phyloP scores from a whole-genome alignment of 1,284 basidiomycete genomes.

The Dichomitus squalens region DNA sequence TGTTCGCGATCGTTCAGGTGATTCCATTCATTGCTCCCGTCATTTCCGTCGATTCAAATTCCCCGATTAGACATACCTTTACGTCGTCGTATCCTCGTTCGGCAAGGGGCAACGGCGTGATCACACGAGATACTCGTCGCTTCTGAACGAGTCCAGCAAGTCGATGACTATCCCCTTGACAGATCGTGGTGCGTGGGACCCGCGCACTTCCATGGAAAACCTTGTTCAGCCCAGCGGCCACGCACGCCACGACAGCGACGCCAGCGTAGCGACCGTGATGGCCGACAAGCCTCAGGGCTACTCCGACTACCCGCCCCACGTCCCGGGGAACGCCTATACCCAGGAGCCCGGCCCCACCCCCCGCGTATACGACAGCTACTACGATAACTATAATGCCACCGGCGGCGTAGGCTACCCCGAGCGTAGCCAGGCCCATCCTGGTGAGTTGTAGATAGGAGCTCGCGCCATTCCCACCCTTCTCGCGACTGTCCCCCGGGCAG shows the following conservation, averaged over 20 bases:
- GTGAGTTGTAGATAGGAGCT: slow-evolving; percentile 41
- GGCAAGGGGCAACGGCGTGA: slow-evolving; percentile 74
- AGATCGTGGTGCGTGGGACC: slow-evolving; percentile 73
- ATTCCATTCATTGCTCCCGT: slow-evolving; percentile 20
- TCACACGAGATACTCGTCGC: slow-evolving; percentile 78
- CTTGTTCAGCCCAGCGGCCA: slow-evolving; percentile 29
- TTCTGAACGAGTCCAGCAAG: slow-evolving; percentile 64
- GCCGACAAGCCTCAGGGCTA: slow-evolving; percentile 51
- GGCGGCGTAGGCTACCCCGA: slow-evolving; percentile 41
- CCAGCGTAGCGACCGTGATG: slow-evolving; percentile 59
- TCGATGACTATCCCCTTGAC: slow-evolving; percentile 69
- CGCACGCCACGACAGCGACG: slow-evolving; percentile 48
- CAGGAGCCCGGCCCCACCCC: slow-evolving; percentile 49
- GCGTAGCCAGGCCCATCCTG: slow-evolving; percentile 49
- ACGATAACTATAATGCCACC: slow-evolving; percentile 21
- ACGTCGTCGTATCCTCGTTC: slow-evolving; percentile 73
- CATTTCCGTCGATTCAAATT: background rate
- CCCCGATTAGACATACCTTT: slow-evolving; percentile 61
- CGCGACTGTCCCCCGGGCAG: slow-evolving; percentile 22
- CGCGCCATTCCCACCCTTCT: slow-evolving; percentile 6
- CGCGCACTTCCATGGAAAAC: slow-evolving; percentile 56
- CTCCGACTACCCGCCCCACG: slow-evolving; percentile 27
- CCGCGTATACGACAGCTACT: slow-evolving; percentile 31
- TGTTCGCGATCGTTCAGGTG: slow-evolving; percentile 78
- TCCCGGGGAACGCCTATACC: slow-evolving; percentile 41